Evolutionary conservation across 768 basidiomycete genomes (phyloP).

Genomic region (Boletus tylopilopsis): DNA sequence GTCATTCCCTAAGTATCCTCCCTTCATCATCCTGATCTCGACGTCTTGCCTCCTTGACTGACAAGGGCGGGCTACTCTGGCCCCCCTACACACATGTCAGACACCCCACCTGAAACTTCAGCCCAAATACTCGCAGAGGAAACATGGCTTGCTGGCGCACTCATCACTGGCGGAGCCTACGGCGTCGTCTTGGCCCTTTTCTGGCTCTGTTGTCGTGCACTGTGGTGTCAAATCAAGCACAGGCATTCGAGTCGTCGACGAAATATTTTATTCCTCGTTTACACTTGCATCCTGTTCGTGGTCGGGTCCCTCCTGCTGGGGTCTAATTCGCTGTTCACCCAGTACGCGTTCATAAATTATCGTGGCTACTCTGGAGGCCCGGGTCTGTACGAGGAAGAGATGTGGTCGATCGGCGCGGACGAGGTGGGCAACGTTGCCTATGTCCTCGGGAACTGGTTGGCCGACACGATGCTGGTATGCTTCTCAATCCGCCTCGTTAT

Average conservation of each 20-base stretch:
- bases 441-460: slow-evolving; percentile 28
- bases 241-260: slow-evolving; percentile 10
- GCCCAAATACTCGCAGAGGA: slow-evolving; percentile 22
- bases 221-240: slow-evolving; percentile 16
- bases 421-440: slow-evolving; percentile 24
- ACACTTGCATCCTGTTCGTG: slow-evolving; percentile 19
- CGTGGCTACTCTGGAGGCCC: slow-evolving; percentile 26
- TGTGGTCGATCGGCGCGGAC: slow-evolving; percentile 27
- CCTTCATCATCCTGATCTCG: background rate
- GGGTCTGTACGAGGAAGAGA: slow-evolving; percentile 20
- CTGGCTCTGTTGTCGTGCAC: slow-evolving; percentile 20
- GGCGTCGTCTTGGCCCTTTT: slow-evolving; percentile 24
- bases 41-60: background rate
- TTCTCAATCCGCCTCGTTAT: background rate
- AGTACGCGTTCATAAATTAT: slow-evolving; percentile 28
- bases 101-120: slow-evolving; percentile 14
- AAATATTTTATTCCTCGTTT: slow-evolving; percentile 24
- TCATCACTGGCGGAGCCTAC: slow-evolving; percentile 26
- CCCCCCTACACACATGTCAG: slow-evolving; percentile 14
- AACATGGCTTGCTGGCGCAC: slow-evolving; percentile 26
- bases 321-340: slow-evolving; percentile 28
- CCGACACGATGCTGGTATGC: slow-evolving; percentile 24
- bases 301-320: slow-evolving; percentile 24
- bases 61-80: slow-evolving; percentile 5
- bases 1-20: background rate